Conservation (phyloP, 2,329 filamentous ascomycete genomes). For the Parastagonospora nodorum region DNA sequence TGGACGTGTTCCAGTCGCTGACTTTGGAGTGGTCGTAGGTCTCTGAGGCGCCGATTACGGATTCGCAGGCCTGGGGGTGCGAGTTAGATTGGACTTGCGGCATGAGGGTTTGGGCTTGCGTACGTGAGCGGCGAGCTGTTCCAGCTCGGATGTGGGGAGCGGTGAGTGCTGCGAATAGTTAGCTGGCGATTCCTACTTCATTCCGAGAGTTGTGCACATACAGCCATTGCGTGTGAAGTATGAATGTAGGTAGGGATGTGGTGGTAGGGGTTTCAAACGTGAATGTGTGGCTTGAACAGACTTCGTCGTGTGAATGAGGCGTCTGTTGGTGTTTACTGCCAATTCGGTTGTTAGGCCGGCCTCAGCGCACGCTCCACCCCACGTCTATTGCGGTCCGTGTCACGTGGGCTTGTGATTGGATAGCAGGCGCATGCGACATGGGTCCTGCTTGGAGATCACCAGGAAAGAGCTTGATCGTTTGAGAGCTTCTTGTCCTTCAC, state of each 20-base stretch:
- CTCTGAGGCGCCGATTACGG: slow-evolving; percentile 72
- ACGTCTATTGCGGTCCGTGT: slow-evolving; percentile 10
- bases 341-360: slow-evolving; percentile 20
- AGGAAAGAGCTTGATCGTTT: slow-evolving; percentile 15
- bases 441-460: slow-evolving; percentile 13
- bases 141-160: slow-evolving; percentile 39
- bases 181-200: neutral
- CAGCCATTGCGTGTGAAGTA: slow-evolving; percentile 32
- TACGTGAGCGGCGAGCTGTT: slow-evolving; percentile 38
- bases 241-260: slow-evolving; percentile 15
- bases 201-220: slow-evolving; percentile 11
- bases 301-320: slow-evolving; percentile 3
- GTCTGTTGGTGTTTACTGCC: slow-evolving; percentile 17
- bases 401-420: slow-evolving; percentile 38
- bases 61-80: slow-evolving; percentile 73
- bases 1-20: slow-evolving; percentile 84
- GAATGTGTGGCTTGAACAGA: slow-evolving; percentile 5
- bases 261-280: neutral
- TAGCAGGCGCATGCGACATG: slow-evolving; percentile 10
- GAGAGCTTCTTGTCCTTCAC: slow-evolving; percentile 7
- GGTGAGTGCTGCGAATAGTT: slow-evolving; percentile 26
- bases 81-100: slow-evolving; percentile 6
- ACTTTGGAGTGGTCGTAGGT: slow-evolving; percentile 89
- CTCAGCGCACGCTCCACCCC: slow-evolving; percentile 6
- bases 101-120: neutral